A percentile compares a stretch with the other conserved stretches of the same genome.
These are phyloP conservation scores for Parascedosporium putredinis DNA, from an alignment of 2,329 filamentous ascomycete genomes.

Conservation along the genomic window DNA sequence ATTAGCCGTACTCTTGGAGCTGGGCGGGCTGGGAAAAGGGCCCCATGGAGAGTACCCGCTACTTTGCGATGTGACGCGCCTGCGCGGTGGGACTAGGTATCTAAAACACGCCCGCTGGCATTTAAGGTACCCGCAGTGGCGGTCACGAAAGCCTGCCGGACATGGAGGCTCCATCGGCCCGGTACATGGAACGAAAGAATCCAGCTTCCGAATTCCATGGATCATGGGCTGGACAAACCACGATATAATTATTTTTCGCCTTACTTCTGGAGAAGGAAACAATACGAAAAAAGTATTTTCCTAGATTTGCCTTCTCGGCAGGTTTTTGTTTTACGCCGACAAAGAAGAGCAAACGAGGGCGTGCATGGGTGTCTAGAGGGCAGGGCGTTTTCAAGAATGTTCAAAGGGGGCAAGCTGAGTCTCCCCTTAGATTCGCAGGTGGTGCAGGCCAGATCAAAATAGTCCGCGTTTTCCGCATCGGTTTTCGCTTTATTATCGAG, in stretches of 20 bases:
- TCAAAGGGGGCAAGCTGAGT: too few species aligned
- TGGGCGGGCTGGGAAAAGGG: not conserved
- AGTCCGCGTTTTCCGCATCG: too few species aligned
- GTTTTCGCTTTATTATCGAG: too few species aligned
- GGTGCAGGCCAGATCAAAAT: too few species aligned
- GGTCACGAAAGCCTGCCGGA: not conserved
- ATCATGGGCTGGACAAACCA: not conserved
- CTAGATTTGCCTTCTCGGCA: too few species aligned
- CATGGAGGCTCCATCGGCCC: slow-evolving; percentile 1
- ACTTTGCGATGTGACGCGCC: not conserved
- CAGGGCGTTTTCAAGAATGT: too few species aligned
- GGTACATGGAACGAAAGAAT: not conserved
- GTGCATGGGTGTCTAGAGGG: too few species aligned
- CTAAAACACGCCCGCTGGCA: not conserved
- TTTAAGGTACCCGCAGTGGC: not conserved
- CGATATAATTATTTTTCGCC: not conserved
- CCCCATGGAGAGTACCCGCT: not conserved
- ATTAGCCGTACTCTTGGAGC: not conserved
- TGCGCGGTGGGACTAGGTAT: not conserved
- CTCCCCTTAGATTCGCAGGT: too few species aligned
- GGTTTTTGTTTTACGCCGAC: too few species aligned
- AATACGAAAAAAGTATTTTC: too few species aligned
- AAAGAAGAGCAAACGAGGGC: too few species aligned
- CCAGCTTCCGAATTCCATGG: not conserved
- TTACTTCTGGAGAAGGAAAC: too few species aligned